Conservation (phyloP, 345 rosid species). For the Eucalyptus pumila region DNA sequence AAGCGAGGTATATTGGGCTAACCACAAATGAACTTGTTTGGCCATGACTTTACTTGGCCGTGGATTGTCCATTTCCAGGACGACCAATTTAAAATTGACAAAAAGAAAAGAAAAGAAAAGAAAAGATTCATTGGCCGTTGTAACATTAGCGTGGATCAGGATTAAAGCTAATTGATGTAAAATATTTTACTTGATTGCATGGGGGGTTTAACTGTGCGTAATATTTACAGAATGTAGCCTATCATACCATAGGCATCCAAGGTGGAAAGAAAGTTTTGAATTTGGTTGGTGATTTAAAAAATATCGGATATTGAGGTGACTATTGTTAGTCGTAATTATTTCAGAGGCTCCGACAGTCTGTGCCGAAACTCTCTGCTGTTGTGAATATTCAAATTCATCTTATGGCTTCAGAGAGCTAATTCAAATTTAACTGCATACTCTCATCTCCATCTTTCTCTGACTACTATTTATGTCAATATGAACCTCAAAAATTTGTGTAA, state of each 20-base stretch:
- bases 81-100: background rate
- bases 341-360: background rate
- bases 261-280: background rate
- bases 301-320: background rate
- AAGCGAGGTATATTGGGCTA: slow-evolving; percentile 16
- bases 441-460: background rate
- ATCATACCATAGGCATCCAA: background rate
- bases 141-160: background rate
- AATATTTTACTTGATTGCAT: background rate
- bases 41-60: background rate
- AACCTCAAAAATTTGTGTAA: background rate
- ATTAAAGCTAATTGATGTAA: background rate
- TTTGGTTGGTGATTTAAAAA: background rate
- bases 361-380: background rate
- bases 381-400: background rate
- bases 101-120: background rate
- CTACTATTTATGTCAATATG: background rate
- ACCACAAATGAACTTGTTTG: background rate
- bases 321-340: background rate
- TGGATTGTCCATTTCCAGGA: background rate
- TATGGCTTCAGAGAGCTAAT: background rate
- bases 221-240: background rate
- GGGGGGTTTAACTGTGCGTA: background rate
- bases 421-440: background rate
- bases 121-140: background rate